Evolutionary conservation across 2,329 filamentous ascomycete species (phyloP).

Genomic region (Ascochyta rabiei): DNA sequence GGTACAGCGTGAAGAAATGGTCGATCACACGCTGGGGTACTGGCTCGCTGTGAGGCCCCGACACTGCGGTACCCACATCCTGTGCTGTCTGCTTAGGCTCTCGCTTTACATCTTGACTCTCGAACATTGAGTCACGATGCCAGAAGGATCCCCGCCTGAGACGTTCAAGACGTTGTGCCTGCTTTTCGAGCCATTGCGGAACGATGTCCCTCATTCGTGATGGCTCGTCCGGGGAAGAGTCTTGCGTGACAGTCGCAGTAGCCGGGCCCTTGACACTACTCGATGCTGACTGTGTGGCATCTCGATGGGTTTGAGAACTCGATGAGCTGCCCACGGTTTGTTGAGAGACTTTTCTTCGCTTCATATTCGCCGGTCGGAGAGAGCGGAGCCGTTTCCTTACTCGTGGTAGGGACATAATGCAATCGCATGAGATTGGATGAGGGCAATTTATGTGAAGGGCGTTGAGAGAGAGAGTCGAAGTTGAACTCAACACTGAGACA

Average conservation of each 20-base stretch:
- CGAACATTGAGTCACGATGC: slow-evolving; percentile 5
- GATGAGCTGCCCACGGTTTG: background rate
- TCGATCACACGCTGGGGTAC: slow-evolving; percentile 2
- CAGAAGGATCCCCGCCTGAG: background rate
- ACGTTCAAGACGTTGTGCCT: background rate
- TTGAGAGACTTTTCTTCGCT: background rate
- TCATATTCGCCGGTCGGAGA: background rate
- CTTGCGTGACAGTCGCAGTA: background rate
- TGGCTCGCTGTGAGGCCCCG: background rate
- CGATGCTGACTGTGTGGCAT: background rate
- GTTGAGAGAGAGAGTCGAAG: background rate
- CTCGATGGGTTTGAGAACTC: background rate
- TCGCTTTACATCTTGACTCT: background rate
- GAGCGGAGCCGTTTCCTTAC: background rate
- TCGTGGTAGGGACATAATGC: slow-evolving; percentile 1
- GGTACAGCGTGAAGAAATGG: slow-evolving; percentile 3
- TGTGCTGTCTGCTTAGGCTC: background rate
- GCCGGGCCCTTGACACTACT: background rate
- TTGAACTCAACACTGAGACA: background rate
- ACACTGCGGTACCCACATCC: background rate
- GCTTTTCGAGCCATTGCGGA: slow-evolving; percentile 1
- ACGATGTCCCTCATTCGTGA: background rate
- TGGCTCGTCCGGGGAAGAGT: background rate
- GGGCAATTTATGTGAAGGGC: background rate
- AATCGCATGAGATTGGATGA: background rate